Evolutionary conservation across 495 filamentous ascomycete species (phyloP).

Genomic region (Aspergillus hancockii): DNA sequence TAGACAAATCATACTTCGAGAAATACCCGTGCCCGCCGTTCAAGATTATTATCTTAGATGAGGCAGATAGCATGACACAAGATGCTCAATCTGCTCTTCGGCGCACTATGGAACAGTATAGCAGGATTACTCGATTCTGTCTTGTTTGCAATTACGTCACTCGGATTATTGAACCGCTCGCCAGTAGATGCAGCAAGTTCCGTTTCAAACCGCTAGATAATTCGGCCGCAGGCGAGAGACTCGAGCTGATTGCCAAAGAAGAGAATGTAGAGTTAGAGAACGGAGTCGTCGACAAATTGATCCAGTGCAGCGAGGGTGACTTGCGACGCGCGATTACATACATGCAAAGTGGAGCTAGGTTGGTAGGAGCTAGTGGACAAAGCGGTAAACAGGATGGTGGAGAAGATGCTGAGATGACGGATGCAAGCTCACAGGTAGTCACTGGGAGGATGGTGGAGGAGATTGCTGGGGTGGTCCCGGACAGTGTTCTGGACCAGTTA

Average conservation of each 20-base stretch:
- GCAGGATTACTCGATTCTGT: conserved; percentile 94
- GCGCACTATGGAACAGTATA: conserved; percentile 97
- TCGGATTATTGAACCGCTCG: conserved; percentile 93
- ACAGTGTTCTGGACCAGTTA: conserved; percentile 66
- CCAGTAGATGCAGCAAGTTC: conserved; percentile 91
- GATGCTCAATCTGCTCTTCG: conserved; percentile 92
- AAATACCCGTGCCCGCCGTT: conserved; percentile 94
- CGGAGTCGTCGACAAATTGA: conserved; percentile 79
- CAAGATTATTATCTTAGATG: conserved; percentile 97
- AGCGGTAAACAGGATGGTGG: conserved; percentile 49
- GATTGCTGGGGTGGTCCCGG: conserved; percentile 93
- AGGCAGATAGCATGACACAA: conserved; percentile 98
- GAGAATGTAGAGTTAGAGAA: conserved; percentile 75
- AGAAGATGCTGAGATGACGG: conserved; percentile 51
- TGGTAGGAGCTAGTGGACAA: conserved; percentile 61
- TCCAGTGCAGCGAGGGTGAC: conserved; percentile 89
- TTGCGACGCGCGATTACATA: conserved; percentile 95
- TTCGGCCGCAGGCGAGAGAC: conserved; percentile 68
- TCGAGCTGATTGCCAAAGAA: conserved; percentile 76
- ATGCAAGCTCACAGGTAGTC: conserved; percentile 47
- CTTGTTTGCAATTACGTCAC: conserved; percentile 99
- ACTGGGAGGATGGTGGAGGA: conserved; percentile 84
- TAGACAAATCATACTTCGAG: conserved; percentile 63
- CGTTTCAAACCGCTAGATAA: conserved; percentile 94
- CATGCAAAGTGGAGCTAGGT: conserved; percentile 82